Percentiles rank a stretch among this genome's conserved stretches.
Conservation (phyloP, 192 early-diverging fungal genomes). For the Chytriomyces sp. region DNA sequence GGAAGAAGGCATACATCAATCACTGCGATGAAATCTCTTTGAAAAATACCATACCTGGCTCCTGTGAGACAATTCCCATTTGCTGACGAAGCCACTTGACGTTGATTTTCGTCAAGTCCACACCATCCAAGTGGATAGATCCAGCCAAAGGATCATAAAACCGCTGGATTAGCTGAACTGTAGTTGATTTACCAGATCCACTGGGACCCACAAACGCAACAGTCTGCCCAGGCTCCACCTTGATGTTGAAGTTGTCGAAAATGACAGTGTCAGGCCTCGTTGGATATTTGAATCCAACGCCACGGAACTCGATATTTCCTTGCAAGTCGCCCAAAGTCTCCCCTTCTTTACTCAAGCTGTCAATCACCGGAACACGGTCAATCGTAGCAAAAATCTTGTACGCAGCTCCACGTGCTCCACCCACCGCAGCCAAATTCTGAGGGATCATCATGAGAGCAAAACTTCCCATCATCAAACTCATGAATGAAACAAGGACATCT, state of each 20-base stretch:
- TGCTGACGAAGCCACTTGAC: slow-evolving; percentile 82
- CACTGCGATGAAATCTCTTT: slow-evolving; percentile 66
- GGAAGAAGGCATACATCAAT: slow-evolving; percentile 59
- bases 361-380: slow-evolving; percentile 54
- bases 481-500: slow-evolving; percentile 54
- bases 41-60: slow-evolving; percentile 63
- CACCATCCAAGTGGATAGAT: slow-evolving; percentile 80
- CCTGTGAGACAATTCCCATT: slow-evolving; percentile 90
- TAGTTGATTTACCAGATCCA: slow-evolving; percentile 78
- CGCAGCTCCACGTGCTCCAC: slow-evolving; percentile 52
- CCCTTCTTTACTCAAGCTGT: slow-evolving; percentile 42
- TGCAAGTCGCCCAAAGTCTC: slow-evolving; percentile 35
- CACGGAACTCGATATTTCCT: slow-evolving; percentile 55
- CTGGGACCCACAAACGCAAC: slow-evolving; percentile 85
- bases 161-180: slow-evolving; percentile 61
- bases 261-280: slow-evolving; percentile 63
- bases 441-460: slow-evolving; percentile 49
- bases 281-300: slow-evolving; percentile 62
- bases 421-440: slow-evolving; percentile 46
- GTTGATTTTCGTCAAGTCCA: slow-evolving; percentile 77
- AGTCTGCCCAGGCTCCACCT: slow-evolving; percentile 71
- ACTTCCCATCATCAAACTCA: slow-evolving; percentile 51
- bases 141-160: slow-evolving; percentile 52
- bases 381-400: slow-evolving; percentile 56
- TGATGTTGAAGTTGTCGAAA: slow-evolving; percentile 64